These are phyloP conservation scores for Graphiopsis chlorocephala DNA, from an alignment of 2,329 filamentous ascomycete species.

Conservation along the genomic window DNA sequence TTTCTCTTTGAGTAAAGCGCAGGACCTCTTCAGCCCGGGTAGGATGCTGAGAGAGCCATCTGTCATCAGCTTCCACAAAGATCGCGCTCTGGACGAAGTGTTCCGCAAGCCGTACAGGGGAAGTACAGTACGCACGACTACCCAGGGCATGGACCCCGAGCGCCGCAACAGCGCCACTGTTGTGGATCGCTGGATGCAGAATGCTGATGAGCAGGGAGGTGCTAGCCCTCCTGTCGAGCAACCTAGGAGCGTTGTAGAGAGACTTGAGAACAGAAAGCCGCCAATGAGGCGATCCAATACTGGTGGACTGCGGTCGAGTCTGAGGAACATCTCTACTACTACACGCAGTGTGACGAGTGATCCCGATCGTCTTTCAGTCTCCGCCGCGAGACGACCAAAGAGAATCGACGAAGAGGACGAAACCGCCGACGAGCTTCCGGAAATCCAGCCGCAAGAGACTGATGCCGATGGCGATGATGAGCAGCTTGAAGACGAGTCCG, in stretches of 20 bases:
- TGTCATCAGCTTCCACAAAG: constrained; percentile 83
- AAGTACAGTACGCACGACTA: constrained; percentile 57
- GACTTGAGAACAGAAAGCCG: constrained; percentile 54
- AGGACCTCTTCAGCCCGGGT: constrained; percentile 68
- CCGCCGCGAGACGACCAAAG: constrained; percentile 39
- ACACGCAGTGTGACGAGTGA: constrained; percentile 57
- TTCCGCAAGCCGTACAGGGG: constrained; percentile 69
- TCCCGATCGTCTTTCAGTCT: constrained; percentile 44
- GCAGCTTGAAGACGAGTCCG: constrained; percentile 62
- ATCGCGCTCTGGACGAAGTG: constrained; percentile 85
- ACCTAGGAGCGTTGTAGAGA: constrained; percentile 57
- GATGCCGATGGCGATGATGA: constrained; percentile 90
- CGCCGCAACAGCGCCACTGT: constrained; percentile 74
- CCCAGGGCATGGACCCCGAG: constrained; percentile 45
- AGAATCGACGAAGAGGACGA: constrained; percentile 48
- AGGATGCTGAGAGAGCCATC: constrained; percentile 72
- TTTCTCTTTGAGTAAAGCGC: constrained; percentile 30
- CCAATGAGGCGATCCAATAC: constrained; percentile 53
- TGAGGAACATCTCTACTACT: constrained; percentile 50
- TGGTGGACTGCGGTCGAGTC: constrained; percentile 28
- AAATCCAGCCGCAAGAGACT: constrained; percentile 59
- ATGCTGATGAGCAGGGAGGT: constrained; percentile 54
- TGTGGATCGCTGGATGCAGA: constrained; percentile 88
- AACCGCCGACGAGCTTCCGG: constrained; percentile 35
- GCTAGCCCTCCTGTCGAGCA: constrained; percentile 60